phyloP scores from a whole-genome alignment of 305 asterid genomes.

The Fraxinus ornus region DNA sequence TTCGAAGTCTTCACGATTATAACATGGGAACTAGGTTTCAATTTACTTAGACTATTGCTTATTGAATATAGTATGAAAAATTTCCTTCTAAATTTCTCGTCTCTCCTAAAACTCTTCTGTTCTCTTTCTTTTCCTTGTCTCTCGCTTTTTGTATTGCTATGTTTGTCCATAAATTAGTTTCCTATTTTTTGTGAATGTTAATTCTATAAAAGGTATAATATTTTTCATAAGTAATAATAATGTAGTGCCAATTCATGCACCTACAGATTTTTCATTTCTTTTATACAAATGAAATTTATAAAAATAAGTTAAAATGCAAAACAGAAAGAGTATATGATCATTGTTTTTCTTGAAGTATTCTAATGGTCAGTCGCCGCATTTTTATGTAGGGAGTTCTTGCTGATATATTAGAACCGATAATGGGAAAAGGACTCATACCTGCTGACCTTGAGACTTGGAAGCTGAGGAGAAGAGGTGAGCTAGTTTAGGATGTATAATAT shows the following conservation, averaged over 20 bases:
- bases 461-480: conserved; percentile 87
- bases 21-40: neutral
- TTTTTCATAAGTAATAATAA: neutral
- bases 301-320: neutral
- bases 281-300: neutral
- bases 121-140: neutral
- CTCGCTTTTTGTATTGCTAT: neutral
- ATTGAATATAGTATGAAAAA: neutral
- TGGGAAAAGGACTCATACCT: conserved; percentile 98
- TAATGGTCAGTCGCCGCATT: conserved; percentile 4
- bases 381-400: conserved; percentile 86
- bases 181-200: neutral
- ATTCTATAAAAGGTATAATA: neutral
- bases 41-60: neutral
- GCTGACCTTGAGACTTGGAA: conserved; percentile 98
- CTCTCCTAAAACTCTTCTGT: neutral
- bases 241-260: neutral
- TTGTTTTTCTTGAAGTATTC: neutral
- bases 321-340: neutral
- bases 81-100: neutral
- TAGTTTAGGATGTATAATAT: conserved; percentile 12
- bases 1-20: neutral
- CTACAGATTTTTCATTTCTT: neutral
- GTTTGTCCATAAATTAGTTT: neutral
- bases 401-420: conserved; percentile 94